A percentile compares a stretch with the other conserved stretches of the same genome.
Evolutionary conservation across 306 rosid genomes (phyloP).

Genomic region (Luffa acutangula): DNA sequence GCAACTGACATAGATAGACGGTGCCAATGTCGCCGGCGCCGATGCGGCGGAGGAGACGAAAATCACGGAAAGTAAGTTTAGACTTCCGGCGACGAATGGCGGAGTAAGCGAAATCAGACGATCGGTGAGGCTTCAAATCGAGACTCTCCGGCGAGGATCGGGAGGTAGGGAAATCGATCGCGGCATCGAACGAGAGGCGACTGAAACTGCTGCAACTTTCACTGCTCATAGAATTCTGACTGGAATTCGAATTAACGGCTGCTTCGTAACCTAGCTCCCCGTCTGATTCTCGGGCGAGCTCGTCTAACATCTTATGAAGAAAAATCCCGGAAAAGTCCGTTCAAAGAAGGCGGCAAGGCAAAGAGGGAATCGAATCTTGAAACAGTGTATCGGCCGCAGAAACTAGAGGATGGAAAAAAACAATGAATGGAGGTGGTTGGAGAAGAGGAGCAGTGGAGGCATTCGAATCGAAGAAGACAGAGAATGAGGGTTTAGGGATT

Average conservation of each 20-base stretch:
- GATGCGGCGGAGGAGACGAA: slow-evolving; percentile 62
- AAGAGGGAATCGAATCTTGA: neutral
- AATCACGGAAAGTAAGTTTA: slow-evolving; percentile 66
- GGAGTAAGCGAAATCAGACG: slow-evolving; percentile 85
- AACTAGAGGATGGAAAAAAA: neutral
- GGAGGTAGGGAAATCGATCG: slow-evolving; percentile 18
- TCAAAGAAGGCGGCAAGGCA: neutral
- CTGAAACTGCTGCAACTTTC: slow-evolving; percentile 91
- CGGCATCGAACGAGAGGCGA: slow-evolving; percentile 69
- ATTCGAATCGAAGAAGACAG: neutral
- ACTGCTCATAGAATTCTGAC: slow-evolving; percentile 71
- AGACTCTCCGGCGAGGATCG: slow-evolving; percentile 37
- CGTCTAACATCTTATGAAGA: slow-evolving; percentile 46
- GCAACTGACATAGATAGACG: slow-evolving; percentile 66
- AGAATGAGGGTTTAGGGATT: neutral
- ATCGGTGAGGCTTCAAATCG: slow-evolving; percentile 72
- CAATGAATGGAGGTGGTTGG: neutral
- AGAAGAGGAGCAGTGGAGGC: neutral
- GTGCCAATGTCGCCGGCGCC: slow-evolving; percentile 96
- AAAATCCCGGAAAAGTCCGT: neutral
- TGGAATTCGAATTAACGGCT: slow-evolving; percentile 45
- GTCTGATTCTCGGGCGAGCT: slow-evolving; percentile 47
- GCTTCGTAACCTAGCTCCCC: slow-evolving; percentile 38
- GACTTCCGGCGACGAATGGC: slow-evolving; percentile 54
- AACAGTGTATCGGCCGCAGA: neutral